Percentiles rank a stretch among this genome's conserved stretches.
Evolutionary conservation across 768 basidiomycete species (phyloP).

Genomic region (Auricularia heimuer): DNA sequence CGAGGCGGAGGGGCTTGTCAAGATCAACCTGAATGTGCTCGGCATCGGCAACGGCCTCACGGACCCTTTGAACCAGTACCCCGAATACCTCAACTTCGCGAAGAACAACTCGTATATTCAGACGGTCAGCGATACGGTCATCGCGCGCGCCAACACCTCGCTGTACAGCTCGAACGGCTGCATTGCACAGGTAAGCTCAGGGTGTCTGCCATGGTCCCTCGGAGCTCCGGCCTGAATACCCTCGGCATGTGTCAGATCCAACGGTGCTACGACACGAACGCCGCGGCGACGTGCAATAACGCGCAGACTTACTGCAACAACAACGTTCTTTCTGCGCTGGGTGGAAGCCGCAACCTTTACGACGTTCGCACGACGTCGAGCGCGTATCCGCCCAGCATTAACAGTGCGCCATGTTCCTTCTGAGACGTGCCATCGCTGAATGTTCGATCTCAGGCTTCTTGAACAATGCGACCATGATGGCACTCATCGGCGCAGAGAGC

Average conservation of each 20-base stretch:
- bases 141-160: constrained; percentile 33
- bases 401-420: constrained; percentile 18
- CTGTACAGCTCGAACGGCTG: constrained; percentile 40
- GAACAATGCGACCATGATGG: constrained; percentile 22
- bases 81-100: constrained; percentile 48
- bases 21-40: constrained; percentile 51
- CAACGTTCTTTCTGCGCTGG: constrained; percentile 42
- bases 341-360: constrained; percentile 48
- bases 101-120: constrained; percentile 46
- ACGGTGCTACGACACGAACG: constrained; percentile 39
- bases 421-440: not conserved
- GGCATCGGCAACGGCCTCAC: constrained; percentile 56
- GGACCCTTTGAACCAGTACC: constrained; percentile 40
- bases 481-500: constrained; percentile 30
- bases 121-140: constrained; percentile 34
- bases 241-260: constrained; percentile 30
- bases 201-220: not conserved
- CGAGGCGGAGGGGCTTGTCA: constrained; percentile 29
- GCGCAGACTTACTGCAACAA: constrained; percentile 54
- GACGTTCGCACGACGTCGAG: constrained; percentile 28
- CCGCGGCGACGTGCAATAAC: constrained; percentile 39
- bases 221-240: not conserved
- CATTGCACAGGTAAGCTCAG: constrained; percentile 30
- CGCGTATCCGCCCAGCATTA: constrained; percentile 36
- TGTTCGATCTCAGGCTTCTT: constrained; percentile 5